phyloP scores from a whole-genome alignment of 192 early-diverging fungal species.

The Gryganskiella cystojenkinii region DNA sequence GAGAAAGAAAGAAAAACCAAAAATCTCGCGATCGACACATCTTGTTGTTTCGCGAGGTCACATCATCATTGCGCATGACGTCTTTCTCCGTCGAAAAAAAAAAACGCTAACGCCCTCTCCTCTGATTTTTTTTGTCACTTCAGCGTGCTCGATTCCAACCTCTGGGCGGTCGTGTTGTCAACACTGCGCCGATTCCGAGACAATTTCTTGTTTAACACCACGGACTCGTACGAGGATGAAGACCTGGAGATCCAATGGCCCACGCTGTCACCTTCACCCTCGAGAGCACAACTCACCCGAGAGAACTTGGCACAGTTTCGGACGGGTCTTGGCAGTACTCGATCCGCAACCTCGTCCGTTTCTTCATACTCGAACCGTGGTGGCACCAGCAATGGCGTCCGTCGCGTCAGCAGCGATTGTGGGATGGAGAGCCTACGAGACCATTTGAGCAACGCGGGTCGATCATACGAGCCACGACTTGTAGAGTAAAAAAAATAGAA shows the following conservation, averaged over 20 bases:
- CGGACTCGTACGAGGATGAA: conserved; percentile 29
- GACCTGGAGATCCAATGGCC: conserved; percentile 3
- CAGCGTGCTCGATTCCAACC: conserved; percentile 16
- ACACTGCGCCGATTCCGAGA: conserved; percentile 35
- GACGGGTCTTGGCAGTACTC: background rate
- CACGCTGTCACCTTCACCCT: background rate
- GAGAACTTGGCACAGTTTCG: background rate
- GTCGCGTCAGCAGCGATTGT: conserved; percentile 42
- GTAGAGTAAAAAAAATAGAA: conserved; percentile 23
- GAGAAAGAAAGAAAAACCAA: too few relatives aligned
- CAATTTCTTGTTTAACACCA: conserved; percentile 19
- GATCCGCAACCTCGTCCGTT: conserved; percentile 17
- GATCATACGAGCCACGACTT: conserved; percentile 1
- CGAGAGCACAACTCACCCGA: background rate
- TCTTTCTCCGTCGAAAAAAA: too few relatives aligned
- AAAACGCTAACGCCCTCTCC: too few relatives aligned
- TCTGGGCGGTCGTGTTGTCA: conserved; percentile 27
- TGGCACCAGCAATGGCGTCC: conserved; percentile 8
- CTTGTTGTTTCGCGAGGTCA: too few relatives aligned
- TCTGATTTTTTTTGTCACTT: too few relatives aligned
- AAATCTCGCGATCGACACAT: conserved; percentile 27
- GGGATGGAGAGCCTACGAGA: conserved; percentile 37
- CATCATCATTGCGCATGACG: conserved; percentile 2
- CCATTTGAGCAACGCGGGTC: conserved; percentile 2
- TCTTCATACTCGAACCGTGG: too few relatives aligned